Evolutionary conservation across 2,329 filamentous ascomycete genomes (phyloP).

Genomic region (Colletotrichum lindemuthianum): DNA sequence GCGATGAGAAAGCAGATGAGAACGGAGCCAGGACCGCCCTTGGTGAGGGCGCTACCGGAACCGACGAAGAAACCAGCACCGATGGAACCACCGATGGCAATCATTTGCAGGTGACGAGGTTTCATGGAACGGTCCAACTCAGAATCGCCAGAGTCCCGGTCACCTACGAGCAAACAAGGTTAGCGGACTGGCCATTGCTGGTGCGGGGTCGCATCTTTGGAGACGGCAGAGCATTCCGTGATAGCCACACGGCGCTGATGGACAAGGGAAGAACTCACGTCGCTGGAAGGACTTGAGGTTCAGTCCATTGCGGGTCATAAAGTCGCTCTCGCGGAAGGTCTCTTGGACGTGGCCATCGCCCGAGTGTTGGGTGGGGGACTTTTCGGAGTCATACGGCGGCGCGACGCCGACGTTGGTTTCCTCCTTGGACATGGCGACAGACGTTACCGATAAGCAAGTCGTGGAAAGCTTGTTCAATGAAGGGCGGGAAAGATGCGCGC

Average conservation of each 20-base stretch:
- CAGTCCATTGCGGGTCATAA: slow-evolving; percentile 50
- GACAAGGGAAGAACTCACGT: slow-evolving; percentile 38
- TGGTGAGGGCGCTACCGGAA: slow-evolving; percentile 63
- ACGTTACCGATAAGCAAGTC: slow-evolving; percentile 6
- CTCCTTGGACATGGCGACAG: slow-evolving; percentile 31
- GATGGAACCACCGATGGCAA: slow-evolving; percentile 70
- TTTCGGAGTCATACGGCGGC: slow-evolving; percentile 37
- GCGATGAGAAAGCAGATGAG: slow-evolving; percentile 64
- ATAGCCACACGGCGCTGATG: not conserved
- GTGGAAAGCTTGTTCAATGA: not conserved
- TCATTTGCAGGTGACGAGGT: slow-evolving; percentile 70
- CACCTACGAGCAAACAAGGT: slow-evolving; percentile 12
- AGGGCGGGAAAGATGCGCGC: slow-evolving; percentile 10
- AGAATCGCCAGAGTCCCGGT: slow-evolving; percentile 31
- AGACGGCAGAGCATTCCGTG: too few species aligned
- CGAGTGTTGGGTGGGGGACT: slow-evolving; percentile 28
- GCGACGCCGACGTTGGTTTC: slow-evolving; percentile 31
- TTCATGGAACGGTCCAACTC: slow-evolving; percentile 61
- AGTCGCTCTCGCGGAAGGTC: slow-evolving; percentile 44
- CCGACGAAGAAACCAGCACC: slow-evolving; percentile 72
- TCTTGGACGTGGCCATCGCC: slow-evolving; percentile 29
- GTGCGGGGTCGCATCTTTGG: not conserved
- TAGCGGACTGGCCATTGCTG: not conserved
- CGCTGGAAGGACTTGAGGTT: slow-evolving; percentile 51
- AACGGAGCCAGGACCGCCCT: slow-evolving; percentile 58